Evolutionary conservation across 2,329 filamentous ascomycete species (phyloP).

Genomic region (Paecilomyces sp.): DNA sequence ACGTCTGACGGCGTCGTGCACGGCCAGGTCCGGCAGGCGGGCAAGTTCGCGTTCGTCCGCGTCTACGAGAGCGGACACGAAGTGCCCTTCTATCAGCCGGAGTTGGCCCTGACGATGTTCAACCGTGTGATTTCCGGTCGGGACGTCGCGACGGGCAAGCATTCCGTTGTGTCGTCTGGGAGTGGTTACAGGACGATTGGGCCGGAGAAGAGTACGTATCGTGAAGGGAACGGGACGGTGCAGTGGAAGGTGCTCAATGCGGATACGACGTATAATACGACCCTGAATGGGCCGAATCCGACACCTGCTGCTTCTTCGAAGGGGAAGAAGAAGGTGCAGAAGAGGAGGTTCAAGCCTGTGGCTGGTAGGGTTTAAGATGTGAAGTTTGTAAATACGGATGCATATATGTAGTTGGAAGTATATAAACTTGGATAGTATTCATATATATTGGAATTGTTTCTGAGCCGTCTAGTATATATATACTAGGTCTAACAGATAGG

Average conservation of each 20-base stretch:
- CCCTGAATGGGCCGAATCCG: slow-evolving; percentile 34
- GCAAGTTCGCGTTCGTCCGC: slow-evolving; percentile 6
- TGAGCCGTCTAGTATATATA: background rate
- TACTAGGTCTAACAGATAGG: background rate
- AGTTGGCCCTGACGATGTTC: slow-evolving; percentile 44
- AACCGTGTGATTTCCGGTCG: slow-evolving; percentile 40
- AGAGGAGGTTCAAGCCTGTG: background rate
- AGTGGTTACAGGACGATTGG: background rate
- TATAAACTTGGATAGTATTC: too few relatives aligned
- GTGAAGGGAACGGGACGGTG: slow-evolving; percentile 27
- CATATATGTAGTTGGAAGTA: background rate
- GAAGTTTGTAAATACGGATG: background rate
- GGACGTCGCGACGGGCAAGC: slow-evolving; percentile 45
- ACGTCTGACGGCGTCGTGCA: background rate
- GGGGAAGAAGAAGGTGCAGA: background rate
- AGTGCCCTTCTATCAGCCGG: slow-evolving; percentile 50
- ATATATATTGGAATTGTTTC: too few relatives aligned
- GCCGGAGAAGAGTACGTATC: background rate
- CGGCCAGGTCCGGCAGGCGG: background rate
- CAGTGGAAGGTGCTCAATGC: slow-evolving; percentile 35
- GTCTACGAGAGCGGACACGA: slow-evolving; percentile 43
- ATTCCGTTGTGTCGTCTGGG: background rate
- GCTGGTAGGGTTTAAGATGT: background rate
- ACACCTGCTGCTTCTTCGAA: background rate
- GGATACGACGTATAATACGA: slow-evolving; percentile 45